Base-by-base conservation (phyloP, 352 stramenopile genomes). In the Globisporangium echinulatum region DNA sequence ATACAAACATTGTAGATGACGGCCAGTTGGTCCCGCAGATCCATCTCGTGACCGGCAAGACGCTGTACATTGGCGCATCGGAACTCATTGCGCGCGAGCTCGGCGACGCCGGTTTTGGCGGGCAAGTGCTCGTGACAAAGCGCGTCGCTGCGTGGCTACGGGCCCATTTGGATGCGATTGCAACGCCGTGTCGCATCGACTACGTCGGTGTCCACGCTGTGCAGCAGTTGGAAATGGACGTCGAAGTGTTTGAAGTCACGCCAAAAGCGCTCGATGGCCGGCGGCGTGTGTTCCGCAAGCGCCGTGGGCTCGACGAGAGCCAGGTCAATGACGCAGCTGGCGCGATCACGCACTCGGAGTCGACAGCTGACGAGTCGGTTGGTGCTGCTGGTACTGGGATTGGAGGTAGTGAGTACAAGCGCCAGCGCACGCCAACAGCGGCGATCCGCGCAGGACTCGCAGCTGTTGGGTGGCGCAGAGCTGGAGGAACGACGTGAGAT, bases 41-140 rank as follows among this genome's bases (percentile, higher is more conserved):
- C 7, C 79, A 90, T 49, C 75, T 75, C 1, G 82, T 92, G 11
- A 92, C 82, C 1, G 76, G 77, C 42, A 85, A 84, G 56, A 77
- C 71, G 36, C 50, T 83, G 11, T 90, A 92, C 55, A 87, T 82
- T 13, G 82, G 82, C 14, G 74, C 79, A 1, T 82, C 76, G 9
- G 79, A 92, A 54, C 61, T 82, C 15, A 86, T 89, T 33, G 78
- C 64, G 6, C 74, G 73, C 9, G 82, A 91, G 48, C 69, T 91
- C 13, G 72, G 79, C 6, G 82, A 90, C 43, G 61, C 85, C 2
- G 82, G 82, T 7, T 81, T 74, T 58, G 82, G 79, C 7, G 82
- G 82, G 0, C 76, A 90, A 62, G 88, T 92, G 51, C 71, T 90
- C 13, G 57, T 87, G n/a, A 86, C 82, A 0, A 75, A 76, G 47